phyloP scores from a whole-genome alignment of 2,329 filamentous ascomycete species.

The Pyrenophora teres region DNA sequence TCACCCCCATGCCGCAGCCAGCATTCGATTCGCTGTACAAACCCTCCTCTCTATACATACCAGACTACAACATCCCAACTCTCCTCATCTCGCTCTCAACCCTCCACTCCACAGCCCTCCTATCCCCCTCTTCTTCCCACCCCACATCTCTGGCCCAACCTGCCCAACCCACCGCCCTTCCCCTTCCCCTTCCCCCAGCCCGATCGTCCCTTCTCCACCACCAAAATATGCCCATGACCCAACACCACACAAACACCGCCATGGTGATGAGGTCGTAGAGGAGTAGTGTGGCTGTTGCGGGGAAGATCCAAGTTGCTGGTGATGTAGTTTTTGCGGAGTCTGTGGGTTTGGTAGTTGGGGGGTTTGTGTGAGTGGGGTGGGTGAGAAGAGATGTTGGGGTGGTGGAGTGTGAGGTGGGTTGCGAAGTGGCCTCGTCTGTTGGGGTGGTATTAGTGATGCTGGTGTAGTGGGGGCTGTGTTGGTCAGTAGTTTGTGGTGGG shows the following conservation, averaged over 20 bases:
- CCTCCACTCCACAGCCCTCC: slow-evolving; percentile 4
- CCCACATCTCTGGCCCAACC: not conserved
- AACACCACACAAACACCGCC: slow-evolving; percentile 18
- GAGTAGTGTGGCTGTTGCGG: slow-evolving; percentile 20
- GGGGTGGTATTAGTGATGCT: not conserved
- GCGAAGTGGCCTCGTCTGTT: not conserved
- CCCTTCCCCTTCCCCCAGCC: not conserved
- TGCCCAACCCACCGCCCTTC: not conserved
- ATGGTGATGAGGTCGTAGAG: slow-evolving; percentile 23
- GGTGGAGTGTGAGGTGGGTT: too few relatives aligned
- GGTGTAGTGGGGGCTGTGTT: too few relatives aligned
- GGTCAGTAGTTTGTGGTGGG: too few relatives aligned
- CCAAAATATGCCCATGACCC: slow-evolving; percentile 12
- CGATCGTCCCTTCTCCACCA: slow-evolving; percentile 8
- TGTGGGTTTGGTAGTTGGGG: not conserved
- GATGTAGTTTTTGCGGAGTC: not conserved
- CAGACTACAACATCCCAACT: slow-evolving; percentile 24
- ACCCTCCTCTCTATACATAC: too few relatives aligned
- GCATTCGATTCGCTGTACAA: too few relatives aligned
- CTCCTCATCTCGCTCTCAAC: slow-evolving; percentile 34
- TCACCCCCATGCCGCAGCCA: too few relatives aligned
- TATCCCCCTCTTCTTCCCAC: not conserved
- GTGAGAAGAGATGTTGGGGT: too few relatives aligned
- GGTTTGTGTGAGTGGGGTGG: not conserved
- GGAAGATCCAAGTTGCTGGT: slow-evolving; percentile 12